Conservation (phyloP, 164 flowering plant species). For the Kingdonia uniflora region DNA sequence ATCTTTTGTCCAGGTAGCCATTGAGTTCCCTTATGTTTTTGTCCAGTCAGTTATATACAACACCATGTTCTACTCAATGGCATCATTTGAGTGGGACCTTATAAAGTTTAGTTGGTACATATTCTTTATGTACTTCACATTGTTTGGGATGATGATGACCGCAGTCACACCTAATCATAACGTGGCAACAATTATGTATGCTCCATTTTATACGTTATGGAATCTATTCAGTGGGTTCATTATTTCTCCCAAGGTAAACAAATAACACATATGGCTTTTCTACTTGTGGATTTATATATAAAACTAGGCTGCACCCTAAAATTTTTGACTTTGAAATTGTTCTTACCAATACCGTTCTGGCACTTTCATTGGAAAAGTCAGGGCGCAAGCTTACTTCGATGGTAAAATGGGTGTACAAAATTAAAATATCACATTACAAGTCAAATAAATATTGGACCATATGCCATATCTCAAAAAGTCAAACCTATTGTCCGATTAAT, state of each 20-base stretch:
- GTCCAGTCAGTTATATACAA: slow-evolving; percentile 72
- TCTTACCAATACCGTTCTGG: too few relatives aligned
- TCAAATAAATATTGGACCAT: too few relatives aligned
- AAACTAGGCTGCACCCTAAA: too few relatives aligned
- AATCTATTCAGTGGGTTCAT: slow-evolving; percentile 97
- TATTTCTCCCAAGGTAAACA: slow-evolving; percentile 80
- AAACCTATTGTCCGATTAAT: too few relatives aligned
- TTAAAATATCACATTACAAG: too few relatives aligned
- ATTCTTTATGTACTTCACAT: slow-evolving; percentile 90
- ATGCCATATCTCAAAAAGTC: too few relatives aligned
- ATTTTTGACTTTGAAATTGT: too few relatives aligned
- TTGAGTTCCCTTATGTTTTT: slow-evolving; percentile 94
- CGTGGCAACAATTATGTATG: slow-evolving; percentile 78
- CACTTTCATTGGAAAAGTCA: too few relatives aligned
- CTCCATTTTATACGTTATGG: slow-evolving; percentile 97
- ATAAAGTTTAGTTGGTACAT: slow-evolving; percentile 68
- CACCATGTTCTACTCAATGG: slow-evolving; percentile 76
- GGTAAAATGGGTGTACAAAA: too few relatives aligned
- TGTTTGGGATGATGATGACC: slow-evolving; percentile 96
- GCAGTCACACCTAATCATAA: slow-evolving; percentile 93
- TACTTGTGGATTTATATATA: too few relatives aligned
- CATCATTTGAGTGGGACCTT: slow-evolving; percentile 70
- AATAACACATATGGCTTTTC: not conserved
- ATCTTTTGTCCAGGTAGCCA: slow-evolving; percentile 48
- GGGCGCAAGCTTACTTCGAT: too few relatives aligned